Conservation (phyloP, 2,329 filamentous ascomycete genomes). For the Apiospora malaysiana region DNA sequence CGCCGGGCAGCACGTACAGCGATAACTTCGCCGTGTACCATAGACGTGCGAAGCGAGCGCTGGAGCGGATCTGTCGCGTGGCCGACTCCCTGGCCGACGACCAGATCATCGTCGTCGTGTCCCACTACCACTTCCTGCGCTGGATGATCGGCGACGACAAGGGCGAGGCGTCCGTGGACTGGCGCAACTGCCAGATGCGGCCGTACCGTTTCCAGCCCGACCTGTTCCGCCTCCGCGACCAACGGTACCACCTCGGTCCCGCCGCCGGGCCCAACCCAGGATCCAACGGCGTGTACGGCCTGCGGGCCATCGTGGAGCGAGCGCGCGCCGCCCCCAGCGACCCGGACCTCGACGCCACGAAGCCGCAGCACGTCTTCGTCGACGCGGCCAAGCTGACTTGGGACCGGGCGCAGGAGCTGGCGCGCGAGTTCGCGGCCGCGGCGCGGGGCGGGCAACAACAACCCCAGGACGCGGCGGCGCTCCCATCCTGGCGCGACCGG, state of each 20-base stretch:
- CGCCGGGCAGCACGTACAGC: not conserved
- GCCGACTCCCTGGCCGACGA: not conserved
- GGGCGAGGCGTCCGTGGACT: not conserved
- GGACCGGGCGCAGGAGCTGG: not conserved
- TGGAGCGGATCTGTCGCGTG: not conserved
- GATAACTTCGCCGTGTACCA: not conserved
- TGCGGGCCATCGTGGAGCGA: too few relatives aligned
- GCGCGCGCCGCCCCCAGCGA: too few relatives aligned
- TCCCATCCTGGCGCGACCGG: too few relatives aligned
- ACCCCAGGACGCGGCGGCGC: too few relatives aligned
- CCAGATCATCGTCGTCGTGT: not conserved
- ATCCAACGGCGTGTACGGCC: too few relatives aligned
- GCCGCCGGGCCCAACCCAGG: too few relatives aligned
- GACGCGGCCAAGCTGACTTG: not conserved
- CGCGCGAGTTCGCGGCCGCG: not conserved
- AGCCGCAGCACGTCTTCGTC: not conserved
- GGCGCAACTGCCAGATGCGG: not conserved
- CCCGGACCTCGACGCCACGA: too few relatives aligned
- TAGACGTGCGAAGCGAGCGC: not conserved
- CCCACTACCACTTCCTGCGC: not conserved
- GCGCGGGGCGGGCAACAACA: too few relatives aligned
- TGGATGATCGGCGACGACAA: not conserved
- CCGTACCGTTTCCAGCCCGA: not conserved
- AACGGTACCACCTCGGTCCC: not conserved
- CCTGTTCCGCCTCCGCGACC: not conserved